Percentiles rank a stretch among this genome's conserved stretches.
Evolutionary conservation across 257 asterid genomes (phyloP).

Genomic region (Petunia secreta): DNA sequence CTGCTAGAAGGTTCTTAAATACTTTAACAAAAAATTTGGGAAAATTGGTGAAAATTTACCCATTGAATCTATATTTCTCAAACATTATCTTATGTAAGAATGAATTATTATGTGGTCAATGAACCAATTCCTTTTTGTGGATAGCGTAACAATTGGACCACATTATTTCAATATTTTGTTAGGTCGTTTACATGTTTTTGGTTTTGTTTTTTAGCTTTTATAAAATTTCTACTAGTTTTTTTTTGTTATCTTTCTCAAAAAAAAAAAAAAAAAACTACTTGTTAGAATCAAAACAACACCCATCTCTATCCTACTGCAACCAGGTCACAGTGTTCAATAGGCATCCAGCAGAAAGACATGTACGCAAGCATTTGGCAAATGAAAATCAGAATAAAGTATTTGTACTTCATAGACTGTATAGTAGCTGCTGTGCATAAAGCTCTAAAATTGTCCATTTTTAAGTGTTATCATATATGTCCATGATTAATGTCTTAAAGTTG

Average conservation of each 20-base stretch:
- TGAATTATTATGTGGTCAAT: not conserved
- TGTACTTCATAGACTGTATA: conserved; percentile 14
- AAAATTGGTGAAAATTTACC: too few species aligned
- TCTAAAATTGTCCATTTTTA: conserved; percentile 8
- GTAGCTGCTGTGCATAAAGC: conserved; percentile 15
- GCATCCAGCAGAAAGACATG: conserved; percentile 14
- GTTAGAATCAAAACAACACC: not conserved
- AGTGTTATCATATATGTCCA: not conserved
- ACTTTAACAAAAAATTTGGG: too few species aligned
- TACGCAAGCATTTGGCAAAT: not conserved
- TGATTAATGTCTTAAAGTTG: conserved; percentile 18
- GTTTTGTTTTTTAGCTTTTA: not conserved
- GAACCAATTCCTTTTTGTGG: conserved; percentile 14
- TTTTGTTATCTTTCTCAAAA: too few species aligned
- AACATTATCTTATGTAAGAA: not conserved
- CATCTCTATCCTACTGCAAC: not conserved
- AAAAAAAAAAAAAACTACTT: too few species aligned
- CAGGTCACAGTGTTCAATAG: not conserved
- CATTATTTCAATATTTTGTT: not conserved
- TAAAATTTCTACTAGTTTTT: not conserved
- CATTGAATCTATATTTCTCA: not conserved
- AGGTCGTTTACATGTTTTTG: not conserved
- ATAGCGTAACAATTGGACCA: conserved; percentile 11
- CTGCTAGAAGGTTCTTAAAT: too few species aligned
- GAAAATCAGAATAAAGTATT: not conserved